Conservation (phyloP, 2,329 filamentous ascomycete species). For the Aureobasidium melanogenum region DNA sequence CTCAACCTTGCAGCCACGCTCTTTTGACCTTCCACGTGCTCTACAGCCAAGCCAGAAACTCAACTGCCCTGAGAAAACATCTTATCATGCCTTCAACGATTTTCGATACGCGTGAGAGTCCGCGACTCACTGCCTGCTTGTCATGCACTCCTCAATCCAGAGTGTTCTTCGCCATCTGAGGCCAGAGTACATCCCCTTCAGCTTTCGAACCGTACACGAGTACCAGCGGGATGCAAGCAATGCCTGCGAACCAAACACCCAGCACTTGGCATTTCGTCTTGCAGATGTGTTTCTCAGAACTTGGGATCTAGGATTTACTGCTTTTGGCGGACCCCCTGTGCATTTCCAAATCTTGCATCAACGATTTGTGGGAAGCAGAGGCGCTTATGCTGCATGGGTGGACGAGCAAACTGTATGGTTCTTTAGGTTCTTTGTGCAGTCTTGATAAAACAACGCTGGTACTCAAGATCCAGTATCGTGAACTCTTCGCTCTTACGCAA, state of each 20-base stretch:
- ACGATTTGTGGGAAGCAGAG: slow-evolving; percentile 50
- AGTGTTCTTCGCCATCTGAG: background rate
- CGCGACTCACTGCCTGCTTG: background rate
- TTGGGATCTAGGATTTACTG: slow-evolving; percentile 57
- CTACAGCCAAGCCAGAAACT: background rate
- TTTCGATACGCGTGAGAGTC: too few relatives aligned
- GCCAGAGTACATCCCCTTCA: background rate
- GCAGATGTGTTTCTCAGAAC: background rate
- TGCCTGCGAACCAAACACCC: background rate
- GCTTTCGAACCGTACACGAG: background rate
- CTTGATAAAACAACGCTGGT: background rate
- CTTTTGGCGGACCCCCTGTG: slow-evolving; percentile 60
- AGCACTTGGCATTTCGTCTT: background rate
- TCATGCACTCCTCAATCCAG: background rate
- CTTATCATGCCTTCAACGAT: background rate
- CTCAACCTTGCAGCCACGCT: background rate
- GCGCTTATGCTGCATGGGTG: slow-evolving; percentile 43
- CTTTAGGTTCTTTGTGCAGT: background rate
- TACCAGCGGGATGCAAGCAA: background rate
- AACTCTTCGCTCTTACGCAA: slow-evolving; percentile 62
- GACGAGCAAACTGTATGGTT: slow-evolving; percentile 55
- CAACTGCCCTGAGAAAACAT: background rate
- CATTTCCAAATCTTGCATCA: slow-evolving; percentile 60
- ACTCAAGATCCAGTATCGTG: slow-evolving; percentile 48
- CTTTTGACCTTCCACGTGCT: background rate